Conservation (phyloP, 106 monocot genomes). For the Allium fistulosum region DNA sequence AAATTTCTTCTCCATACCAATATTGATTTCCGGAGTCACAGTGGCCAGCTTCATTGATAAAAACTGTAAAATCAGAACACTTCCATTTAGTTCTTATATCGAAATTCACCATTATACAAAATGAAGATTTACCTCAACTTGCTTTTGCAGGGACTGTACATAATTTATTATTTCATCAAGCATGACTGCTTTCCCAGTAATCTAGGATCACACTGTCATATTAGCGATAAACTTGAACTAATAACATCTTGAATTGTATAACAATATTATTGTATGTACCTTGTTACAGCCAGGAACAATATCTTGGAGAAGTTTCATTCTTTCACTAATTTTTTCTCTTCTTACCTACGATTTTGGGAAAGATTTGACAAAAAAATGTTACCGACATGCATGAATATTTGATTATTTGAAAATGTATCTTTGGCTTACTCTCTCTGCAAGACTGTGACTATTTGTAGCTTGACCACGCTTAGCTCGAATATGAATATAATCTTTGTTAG, state of each 20-base stretch:
- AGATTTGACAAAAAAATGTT: neutral
- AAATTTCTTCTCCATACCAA: slow-evolving; percentile 39
- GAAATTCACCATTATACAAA: neutral
- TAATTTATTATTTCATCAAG: slow-evolving; percentile 81
- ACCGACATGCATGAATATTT: neutral
- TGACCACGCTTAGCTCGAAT: slow-evolving; percentile 54
- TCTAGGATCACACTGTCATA: slow-evolving; percentile 11
- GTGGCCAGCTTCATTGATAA: slow-evolving; percentile 69
- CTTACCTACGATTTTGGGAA: slow-evolving; percentile 36
- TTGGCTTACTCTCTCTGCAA: slow-evolving; percentile 50
- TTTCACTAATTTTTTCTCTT: slow-evolving; percentile 89
- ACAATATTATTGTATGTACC: slow-evolving; percentile 20
- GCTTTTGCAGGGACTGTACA: slow-evolving; percentile 21
- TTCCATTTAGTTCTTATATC: neutral
- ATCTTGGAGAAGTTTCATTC: slow-evolving; percentile 89
- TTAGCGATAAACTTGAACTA: neutral
- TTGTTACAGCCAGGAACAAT: slow-evolving; percentile 93
- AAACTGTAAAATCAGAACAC: slow-evolving; percentile 27
- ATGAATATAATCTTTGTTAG: slow-evolving; percentile 32
- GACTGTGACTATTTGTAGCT: slow-evolving; percentile 67
- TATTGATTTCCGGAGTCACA: slow-evolving; percentile 56
- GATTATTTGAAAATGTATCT: neutral
- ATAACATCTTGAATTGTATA: neutral
- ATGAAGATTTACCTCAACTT: slow-evolving; percentile 15
- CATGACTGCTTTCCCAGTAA: slow-evolving; percentile 69